Evolutionary conservation across 1,284 basidiomycete species (phyloP).

Genomic region (Wallemia ichthyophaga): DNA sequence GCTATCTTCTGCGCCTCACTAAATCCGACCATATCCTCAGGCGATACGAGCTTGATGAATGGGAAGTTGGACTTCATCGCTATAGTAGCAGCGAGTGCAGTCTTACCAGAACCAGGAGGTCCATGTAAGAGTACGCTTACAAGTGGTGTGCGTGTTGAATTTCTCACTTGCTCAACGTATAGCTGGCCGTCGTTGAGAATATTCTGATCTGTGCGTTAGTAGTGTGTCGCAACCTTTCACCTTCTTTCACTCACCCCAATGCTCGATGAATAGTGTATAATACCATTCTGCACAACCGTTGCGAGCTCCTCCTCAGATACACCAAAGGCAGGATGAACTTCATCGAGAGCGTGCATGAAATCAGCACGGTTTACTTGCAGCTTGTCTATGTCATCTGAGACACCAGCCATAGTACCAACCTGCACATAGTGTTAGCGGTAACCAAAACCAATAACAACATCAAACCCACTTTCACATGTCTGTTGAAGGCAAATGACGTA

Average conservation of each 20-base stretch:
- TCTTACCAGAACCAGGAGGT: conserved; percentile 73
- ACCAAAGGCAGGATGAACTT: conserved; percentile 91
- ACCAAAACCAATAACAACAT: neutral
- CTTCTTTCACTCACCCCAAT: conserved; percentile 31
- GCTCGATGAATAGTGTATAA: conserved; percentile 53
- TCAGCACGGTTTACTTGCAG: conserved; percentile 63
- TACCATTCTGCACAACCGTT: conserved; percentile 84
- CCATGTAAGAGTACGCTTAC: conserved; percentile 76
- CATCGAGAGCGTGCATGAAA: conserved; percentile 72
- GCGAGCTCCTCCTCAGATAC: conserved; percentile 87
- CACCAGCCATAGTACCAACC: conserved; percentile 85
- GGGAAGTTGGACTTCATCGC: conserved; percentile 77
- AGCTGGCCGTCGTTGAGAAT: conserved; percentile 68
- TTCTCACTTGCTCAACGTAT: conserved; percentile 81
- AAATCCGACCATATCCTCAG: conserved; percentile 90
- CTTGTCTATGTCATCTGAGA: conserved; percentile 80
- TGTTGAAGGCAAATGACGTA: conserved; percentile 87
- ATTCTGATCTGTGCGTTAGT: conserved; percentile 23
- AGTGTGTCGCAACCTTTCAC: conserved; percentile 3
- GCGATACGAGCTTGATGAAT: conserved; percentile 91
- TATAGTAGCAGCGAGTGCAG: conserved; percentile 78
- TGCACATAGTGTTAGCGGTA: conserved; percentile 7
- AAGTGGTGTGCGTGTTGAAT: conserved; percentile 63
- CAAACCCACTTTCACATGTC: conserved; percentile 51
- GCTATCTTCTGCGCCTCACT: conserved; percentile 70